Percentiles rank a stretch among this genome's conserved stretches.
These are phyloP conservation scores for Pichia sp. DNA, from an alignment of 1,139 yeast species.

Conservation along the genomic window DNA sequence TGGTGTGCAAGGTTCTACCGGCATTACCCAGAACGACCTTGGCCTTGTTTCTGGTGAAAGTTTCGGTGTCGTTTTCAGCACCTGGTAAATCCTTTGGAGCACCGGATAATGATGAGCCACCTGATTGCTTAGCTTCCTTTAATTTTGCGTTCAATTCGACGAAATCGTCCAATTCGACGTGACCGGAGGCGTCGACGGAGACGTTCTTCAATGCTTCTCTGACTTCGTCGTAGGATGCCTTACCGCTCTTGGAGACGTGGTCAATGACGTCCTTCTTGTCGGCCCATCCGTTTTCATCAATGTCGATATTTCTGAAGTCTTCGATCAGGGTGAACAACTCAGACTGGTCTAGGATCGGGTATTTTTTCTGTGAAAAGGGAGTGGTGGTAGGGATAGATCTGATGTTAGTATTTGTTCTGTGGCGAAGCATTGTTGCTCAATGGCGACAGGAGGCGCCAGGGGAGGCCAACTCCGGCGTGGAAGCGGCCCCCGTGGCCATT, in stretches of 20 bases:
- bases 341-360: slow-evolving; percentile 80
- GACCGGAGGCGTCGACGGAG: slow-evolving; percentile 95
- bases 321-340: slow-evolving; percentile 85
- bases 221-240: slow-evolving; percentile 84
- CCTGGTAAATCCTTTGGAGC: not conserved
- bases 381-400: not conserved
- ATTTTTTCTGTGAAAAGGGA: slow-evolving; percentile 79
- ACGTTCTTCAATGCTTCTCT: slow-evolving; percentile 91
- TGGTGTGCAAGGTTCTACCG: slow-evolving; percentile 89
- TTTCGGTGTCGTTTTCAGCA: slow-evolving; percentile 32
- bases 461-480: no score
- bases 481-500: no score
- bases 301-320: slow-evolving; percentile 75
- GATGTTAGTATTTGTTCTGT: slow-evolving; percentile 6
- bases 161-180: slow-evolving; percentile 93
- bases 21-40: slow-evolving; percentile 76
- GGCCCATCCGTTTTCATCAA: slow-evolving; percentile 94
- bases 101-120: no score
- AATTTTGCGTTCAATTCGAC: slow-evolving; percentile 81
- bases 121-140: slow-evolving; percentile 33
- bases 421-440: no score
- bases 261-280: slow-evolving; percentile 91
- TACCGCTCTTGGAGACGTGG: slow-evolving; percentile 75
- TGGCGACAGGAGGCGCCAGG: no score
- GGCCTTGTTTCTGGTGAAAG: slow-evolving; percentile 49